Evolutionary conservation across 257 asterid species (phyloP).

Genomic region (Solanum etuberosum): DNA sequence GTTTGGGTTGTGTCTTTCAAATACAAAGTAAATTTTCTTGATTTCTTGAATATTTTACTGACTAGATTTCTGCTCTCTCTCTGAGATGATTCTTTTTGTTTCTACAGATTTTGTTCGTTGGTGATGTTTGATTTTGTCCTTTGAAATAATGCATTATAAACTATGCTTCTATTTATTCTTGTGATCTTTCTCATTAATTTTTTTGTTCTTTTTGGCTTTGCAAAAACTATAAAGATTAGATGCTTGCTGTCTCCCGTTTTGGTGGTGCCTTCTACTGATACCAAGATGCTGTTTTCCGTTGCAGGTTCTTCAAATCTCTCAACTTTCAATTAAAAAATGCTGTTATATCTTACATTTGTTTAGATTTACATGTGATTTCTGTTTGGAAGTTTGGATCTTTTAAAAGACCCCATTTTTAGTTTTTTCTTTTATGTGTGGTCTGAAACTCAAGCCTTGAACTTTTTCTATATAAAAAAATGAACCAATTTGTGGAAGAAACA

Average conservation of each 20-base stretch:
- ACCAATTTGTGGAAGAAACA: not conserved
- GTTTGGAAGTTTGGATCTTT: constrained; percentile 28
- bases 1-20: constrained; percentile 52
- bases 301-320: constrained; percentile 25
- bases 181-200: constrained; percentile 8
- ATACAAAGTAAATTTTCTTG: not conserved
- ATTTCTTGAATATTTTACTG: not conserved
- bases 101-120: constrained; percentile 37
- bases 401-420: constrained; percentile 21
- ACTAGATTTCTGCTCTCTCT: constrained; percentile 11
- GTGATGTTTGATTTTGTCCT: constrained; percentile 12
- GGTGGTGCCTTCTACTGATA: constrained; percentile 52
- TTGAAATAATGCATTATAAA: constrained; percentile 1
- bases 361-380: constrained; percentile 19
- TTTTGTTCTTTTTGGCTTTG: constrained; percentile 11
- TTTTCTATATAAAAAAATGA: not conserved
- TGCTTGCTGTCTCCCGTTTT: constrained; percentile 71
- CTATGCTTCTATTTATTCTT: constrained; percentile 9
- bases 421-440: constrained; percentile 8
- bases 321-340: constrained; percentile 11
- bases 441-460: not conserved
- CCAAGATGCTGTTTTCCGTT: constrained; percentile 75
- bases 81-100: constrained; percentile 28
- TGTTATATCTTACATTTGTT: constrained; percentile 22
- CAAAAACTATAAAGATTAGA: constrained; percentile 33